Conservation (phyloP, 768 basidiomycete genomes). For the Collybia sordida region DNA sequence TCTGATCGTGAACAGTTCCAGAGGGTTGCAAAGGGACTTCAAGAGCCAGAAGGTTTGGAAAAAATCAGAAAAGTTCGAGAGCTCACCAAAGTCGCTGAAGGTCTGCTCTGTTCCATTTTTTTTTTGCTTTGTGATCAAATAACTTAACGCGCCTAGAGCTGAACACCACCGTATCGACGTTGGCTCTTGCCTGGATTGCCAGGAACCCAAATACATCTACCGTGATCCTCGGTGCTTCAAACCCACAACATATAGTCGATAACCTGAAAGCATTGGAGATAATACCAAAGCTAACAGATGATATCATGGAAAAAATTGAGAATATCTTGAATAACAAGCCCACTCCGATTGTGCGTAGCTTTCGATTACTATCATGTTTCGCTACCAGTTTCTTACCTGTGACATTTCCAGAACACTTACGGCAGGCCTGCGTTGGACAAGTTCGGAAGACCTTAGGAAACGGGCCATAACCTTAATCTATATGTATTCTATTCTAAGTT, state of each 20-base stretch:
- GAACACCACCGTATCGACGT: slow-evolving; percentile 54
- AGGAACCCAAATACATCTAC: slow-evolving; percentile 64
- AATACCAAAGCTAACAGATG: slow-evolving; percentile 68
- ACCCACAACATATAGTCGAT: slow-evolving; percentile 59
- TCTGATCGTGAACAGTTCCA: slow-evolving; percentile 53
- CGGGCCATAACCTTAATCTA: no score
- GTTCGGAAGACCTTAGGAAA: slow-evolving; percentile 11
- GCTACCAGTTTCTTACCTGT: not conserved
- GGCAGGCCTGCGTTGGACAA: slow-evolving; percentile 20
- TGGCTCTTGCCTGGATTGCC: slow-evolving; percentile 79
- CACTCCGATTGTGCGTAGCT: slow-evolving; percentile 32
- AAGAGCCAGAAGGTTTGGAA: slow-evolving; percentile 54
- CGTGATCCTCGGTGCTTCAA: slow-evolving; percentile 67
- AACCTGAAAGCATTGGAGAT: slow-evolving; percentile 74
- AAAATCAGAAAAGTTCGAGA: slow-evolving; percentile 70
- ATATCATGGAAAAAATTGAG: slow-evolving; percentile 67
- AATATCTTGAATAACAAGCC: slow-evolving; percentile 59
- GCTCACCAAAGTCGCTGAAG: slow-evolving; percentile 62
- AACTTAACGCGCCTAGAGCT: slow-evolving; percentile 37
- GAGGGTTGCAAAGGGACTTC: slow-evolving; percentile 49
- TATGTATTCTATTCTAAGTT: no score
- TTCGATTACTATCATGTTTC: not conserved
- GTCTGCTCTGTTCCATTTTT: slow-evolving; percentile 18
- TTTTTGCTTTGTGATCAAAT: not conserved
- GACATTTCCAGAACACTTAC: slow-evolving; percentile 17